Percentiles rank a stretch among this genome's conserved stretches.
Evolutionary conservation across 2,329 filamentous ascomycete species (phyloP).

Genomic region (Pseudocercospora eumusae): DNA sequence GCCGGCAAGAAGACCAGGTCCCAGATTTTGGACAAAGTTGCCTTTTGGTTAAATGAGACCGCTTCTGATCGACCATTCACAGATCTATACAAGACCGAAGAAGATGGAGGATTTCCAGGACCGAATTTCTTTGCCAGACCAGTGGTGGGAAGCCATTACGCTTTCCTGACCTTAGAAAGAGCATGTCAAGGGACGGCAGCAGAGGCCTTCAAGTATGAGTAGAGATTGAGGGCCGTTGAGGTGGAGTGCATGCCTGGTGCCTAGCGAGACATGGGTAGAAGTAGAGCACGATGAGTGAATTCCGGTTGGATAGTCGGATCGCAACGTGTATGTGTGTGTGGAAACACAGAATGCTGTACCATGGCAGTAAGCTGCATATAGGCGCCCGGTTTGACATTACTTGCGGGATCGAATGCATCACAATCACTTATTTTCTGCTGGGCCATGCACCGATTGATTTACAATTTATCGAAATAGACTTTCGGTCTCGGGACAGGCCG

Average conservation of each 20-base stretch:
- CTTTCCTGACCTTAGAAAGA: slow-evolving; percentile 76
- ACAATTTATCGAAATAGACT: neutral
- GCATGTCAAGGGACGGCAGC: slow-evolving; percentile 57
- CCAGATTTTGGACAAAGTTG: slow-evolving; percentile 72
- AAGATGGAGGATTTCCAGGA: slow-evolving; percentile 71
- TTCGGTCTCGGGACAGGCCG: neutral
- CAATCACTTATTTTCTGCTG: neutral
- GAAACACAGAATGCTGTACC: slow-evolving; percentile 1
- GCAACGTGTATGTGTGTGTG: neutral
- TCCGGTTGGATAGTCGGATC: neutral
- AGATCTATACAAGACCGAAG: slow-evolving; percentile 81
- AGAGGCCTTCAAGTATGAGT: slow-evolving; percentile 26
- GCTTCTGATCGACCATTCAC: slow-evolving; percentile 73
- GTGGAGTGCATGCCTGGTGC: slow-evolving; percentile 9
- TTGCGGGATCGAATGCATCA: neutral
- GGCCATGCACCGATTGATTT: neutral
- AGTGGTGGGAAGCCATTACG: slow-evolving; percentile 83
- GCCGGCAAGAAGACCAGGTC: slow-evolving; percentile 66
- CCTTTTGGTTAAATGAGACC: slow-evolving; percentile 82
- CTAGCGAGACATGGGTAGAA: neutral
- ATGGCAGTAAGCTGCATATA: slow-evolving; percentile 2
- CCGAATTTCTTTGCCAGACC: slow-evolving; percentile 78
- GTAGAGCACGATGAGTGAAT: neutral
- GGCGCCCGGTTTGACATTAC: neutral
- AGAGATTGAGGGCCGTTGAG: slow-evolving; percentile 2